Percentiles rank a stretch among this genome's conserved stretches.
Conservation (phyloP, 140 eudicot species). For the Flaveria floridana region DNA sequence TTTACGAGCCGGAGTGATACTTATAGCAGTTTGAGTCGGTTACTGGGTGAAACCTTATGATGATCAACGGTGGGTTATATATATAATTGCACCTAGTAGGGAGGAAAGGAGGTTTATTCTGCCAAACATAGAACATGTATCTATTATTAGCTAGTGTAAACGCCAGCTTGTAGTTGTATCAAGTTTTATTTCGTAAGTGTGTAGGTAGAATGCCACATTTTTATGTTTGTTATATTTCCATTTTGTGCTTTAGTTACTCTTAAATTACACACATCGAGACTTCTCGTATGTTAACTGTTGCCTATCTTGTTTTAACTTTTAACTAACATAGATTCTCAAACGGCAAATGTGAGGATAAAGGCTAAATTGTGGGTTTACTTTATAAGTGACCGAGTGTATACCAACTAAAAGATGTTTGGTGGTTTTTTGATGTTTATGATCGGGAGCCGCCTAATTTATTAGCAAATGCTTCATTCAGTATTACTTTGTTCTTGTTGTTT, state of each 20-base stretch:
- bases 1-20: slow-evolving; percentile 2
- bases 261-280: neutral
- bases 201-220: neutral
- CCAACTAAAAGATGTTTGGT: slow-evolving; percentile 2
- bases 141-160: neutral
- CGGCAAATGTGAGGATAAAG: neutral
- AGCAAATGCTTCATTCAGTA: neutral
- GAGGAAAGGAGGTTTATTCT: neutral
- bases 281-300: neutral
- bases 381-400: neutral
- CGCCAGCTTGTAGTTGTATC: neutral
- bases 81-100: slow-evolving; percentile 1
- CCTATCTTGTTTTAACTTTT: neutral
- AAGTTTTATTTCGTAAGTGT: neutral
- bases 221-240: neutral
- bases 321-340: slow-evolving; percentile 13
- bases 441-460: neutral
- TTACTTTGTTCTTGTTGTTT: slow-evolving; percentile 2
- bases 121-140: slow-evolving; percentile 1
- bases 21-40: neutral
- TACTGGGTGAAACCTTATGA: neutral
- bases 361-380: neutral
- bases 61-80: neutral
- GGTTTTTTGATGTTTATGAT: slow-evolving; percentile 11
- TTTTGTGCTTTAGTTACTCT: slow-evolving; percentile 16